A percentile compares a stretch with the other conserved stretches of the same genome.
Evolutionary conservation across 2,329 filamentous ascomycete genomes (phyloP).

Genomic region (Zymoseptoria tritici): DNA sequence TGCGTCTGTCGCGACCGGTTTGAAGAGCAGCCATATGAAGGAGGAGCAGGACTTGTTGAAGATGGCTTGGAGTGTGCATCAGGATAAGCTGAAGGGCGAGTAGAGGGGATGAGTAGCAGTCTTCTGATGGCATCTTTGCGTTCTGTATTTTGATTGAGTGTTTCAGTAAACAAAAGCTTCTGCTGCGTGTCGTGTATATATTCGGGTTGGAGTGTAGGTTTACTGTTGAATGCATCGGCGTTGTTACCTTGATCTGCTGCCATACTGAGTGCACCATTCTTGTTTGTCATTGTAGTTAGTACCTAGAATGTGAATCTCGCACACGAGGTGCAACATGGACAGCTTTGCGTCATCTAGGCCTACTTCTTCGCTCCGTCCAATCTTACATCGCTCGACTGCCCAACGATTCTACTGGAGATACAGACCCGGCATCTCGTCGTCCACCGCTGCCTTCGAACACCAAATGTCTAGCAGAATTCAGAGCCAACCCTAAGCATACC

Average conservation of each 20-base stretch:
- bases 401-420: background rate
- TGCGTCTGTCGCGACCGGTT: conserved; percentile 85
- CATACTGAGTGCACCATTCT: too few species aligned
- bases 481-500: background rate
- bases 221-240: background rate
- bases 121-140: background rate
- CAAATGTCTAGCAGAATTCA: too few species aligned
- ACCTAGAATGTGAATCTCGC: too few species aligned
- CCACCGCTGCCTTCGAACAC: too few species aligned
- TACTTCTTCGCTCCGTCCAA: too few species aligned
- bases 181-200: background rate
- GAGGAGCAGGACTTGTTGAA: conserved; percentile 81
- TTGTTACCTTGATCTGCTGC: background rate
- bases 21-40: conserved; percentile 81
- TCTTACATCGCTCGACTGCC: too few species aligned
- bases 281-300: too few species aligned
- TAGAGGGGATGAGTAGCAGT: conserved; percentile 28
- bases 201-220: background rate
- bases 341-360: too few species aligned
- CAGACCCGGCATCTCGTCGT: too few species aligned
- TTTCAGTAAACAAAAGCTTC: background rate
- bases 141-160: background rate
- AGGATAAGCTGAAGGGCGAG: conserved; percentile 61
- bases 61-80: conserved; percentile 55
- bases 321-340: too few species aligned